Percentiles rank a stretch among this genome's conserved stretches.
Evolutionary conservation across 2,329 filamentous ascomycete genomes (phyloP).

Genomic region (Colletotrichum tofieldiae): DNA sequence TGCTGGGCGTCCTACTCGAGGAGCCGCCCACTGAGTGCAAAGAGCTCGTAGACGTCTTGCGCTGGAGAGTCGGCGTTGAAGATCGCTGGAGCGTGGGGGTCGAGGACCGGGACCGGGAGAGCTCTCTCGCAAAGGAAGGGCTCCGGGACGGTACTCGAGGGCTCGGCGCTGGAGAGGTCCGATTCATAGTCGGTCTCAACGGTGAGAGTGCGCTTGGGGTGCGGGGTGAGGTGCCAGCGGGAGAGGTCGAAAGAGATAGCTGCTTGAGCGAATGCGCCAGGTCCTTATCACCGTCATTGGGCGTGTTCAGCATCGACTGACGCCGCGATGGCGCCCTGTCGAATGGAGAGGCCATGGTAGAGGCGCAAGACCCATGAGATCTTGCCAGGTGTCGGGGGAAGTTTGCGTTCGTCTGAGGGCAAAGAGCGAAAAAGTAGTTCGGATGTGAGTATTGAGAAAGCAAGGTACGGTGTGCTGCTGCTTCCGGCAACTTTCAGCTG

Average conservation of each 20-base stretch:
- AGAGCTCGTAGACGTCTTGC: conserved; percentile 72
- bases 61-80: conserved; percentile 66
- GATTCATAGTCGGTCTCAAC: conserved; percentile 56
- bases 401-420: background rate
- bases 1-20: conserved; percentile 48
- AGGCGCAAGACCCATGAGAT: conserved; percentile 33
- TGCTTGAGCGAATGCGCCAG: conserved; percentile 61
- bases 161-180: conserved; percentile 57
- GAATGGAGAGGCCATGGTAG: conserved; percentile 38
- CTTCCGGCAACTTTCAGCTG: conserved; percentile 33
- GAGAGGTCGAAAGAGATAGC: conserved; percentile 59
- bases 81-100: conserved; percentile 64
- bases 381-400: background rate
- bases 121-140: conserved; percentile 58
- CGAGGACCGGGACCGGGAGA: conserved; percentile 57
- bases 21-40: conserved; percentile 64
- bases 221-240: conserved; percentile 49
- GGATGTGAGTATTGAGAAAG: background rate
- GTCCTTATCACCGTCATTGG: conserved; percentile 51
- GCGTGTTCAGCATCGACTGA: conserved; percentile 51
- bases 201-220: conserved; percentile 51
- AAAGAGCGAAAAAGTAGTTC: background rate
- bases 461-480: conserved; percentile 1
- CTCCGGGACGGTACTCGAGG: conserved; percentile 58
- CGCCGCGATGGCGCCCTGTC: conserved; percentile 50